phyloP scores from a whole-genome alignment of 129 eudicot genomes.

The Solidago caesia region DNA sequence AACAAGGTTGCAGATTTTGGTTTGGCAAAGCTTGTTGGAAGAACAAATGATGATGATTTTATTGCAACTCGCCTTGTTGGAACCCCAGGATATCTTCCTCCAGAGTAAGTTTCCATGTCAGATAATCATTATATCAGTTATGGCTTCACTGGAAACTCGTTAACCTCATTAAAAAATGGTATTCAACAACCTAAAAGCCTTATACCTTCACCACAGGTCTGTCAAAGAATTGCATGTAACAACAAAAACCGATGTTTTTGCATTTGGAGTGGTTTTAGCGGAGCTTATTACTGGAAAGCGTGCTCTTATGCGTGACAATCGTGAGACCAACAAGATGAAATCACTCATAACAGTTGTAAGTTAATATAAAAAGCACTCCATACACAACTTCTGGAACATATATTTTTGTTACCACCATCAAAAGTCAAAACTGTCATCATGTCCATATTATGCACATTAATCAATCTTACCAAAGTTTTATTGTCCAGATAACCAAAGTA shows the following conservation, averaged over 20 bases:
- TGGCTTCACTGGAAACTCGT: neutral
- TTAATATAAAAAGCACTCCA: constrained; percentile 1
- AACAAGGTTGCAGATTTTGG: constrained; percentile 88
- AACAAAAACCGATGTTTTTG: constrained; percentile 81
- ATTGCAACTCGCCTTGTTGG: constrained; percentile 84
- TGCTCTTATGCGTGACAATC: constrained; percentile 68
- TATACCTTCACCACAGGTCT: constrained; percentile 42
- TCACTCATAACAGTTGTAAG: constrained; percentile 86
- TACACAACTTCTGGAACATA: neutral
- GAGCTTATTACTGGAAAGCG: constrained; percentile 91
- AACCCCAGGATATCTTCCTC: constrained; percentile 92
- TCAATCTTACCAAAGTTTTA: constrained; percentile 12
- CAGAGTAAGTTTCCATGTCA: constrained; percentile 54
- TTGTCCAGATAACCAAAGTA: constrained; percentile 46
- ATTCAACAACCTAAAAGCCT: neutral
- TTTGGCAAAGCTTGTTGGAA: constrained; percentile 73
- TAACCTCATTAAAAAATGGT: neutral
- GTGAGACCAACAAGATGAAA: constrained; percentile 68
- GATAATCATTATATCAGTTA: constrained; percentile 13
- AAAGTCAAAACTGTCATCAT: neutral
- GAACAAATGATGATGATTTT: constrained; percentile 72
- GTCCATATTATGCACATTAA: neutral
- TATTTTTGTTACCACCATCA: neutral
- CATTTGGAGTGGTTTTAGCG: constrained; percentile 86
- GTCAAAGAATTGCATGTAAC: constrained; percentile 86